phyloP scores from a whole-genome alignment of 2,329 filamentous ascomycete genomes.

The Calycina herbarum region DNA sequence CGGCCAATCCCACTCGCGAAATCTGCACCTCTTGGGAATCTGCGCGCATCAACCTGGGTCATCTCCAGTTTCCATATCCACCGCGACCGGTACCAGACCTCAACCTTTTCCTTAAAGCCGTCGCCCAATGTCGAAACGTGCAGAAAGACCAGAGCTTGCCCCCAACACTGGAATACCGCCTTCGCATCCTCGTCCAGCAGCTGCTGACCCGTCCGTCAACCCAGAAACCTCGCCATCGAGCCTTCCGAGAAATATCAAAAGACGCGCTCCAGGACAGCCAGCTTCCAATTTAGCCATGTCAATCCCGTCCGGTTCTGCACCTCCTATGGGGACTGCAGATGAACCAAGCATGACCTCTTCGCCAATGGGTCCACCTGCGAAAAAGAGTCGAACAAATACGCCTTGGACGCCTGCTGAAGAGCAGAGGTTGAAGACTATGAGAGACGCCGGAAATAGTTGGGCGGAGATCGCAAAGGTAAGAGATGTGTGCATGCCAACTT shows the following conservation, averaged over 20 bases:
- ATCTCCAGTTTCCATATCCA: constrained; percentile 13
- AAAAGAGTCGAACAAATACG: constrained; percentile 97
- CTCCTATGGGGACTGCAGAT: constrained; percentile 19
- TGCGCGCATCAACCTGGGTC: constrained; percentile 24
- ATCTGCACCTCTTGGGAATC: constrained; percentile 22
- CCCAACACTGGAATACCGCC: constrained; percentile 25
- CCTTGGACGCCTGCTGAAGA: constrained; percentile 97
- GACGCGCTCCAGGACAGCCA: constrained; percentile 28
- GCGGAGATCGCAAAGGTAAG: constrained; percentile 94
- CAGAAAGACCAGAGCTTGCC: constrained; percentile 30
- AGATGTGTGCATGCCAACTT: constrained; percentile 12
- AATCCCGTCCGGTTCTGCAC: constrained; percentile 21
- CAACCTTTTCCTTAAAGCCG: constrained; percentile 16
- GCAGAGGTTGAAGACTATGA: constrained; percentile 87
- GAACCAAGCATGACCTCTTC: constrained; percentile 35
- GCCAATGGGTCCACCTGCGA: constrained; percentile 56
- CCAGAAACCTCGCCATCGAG: constrained; percentile 25
- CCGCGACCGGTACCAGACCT: constrained; percentile 16
- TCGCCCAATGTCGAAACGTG: constrained; percentile 37
- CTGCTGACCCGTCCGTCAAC: constrained; percentile 29
- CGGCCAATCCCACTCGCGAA: constrained; percentile 32
- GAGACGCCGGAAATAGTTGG: constrained; percentile 92
- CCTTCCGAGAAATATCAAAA: constrained; percentile 33
- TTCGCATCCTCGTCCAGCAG: constrained; percentile 25
- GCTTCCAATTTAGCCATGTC: constrained; percentile 27